Conservation (phyloP, 2,329 filamentous ascomycete species). For the Grosmannia penicillata region DNA sequence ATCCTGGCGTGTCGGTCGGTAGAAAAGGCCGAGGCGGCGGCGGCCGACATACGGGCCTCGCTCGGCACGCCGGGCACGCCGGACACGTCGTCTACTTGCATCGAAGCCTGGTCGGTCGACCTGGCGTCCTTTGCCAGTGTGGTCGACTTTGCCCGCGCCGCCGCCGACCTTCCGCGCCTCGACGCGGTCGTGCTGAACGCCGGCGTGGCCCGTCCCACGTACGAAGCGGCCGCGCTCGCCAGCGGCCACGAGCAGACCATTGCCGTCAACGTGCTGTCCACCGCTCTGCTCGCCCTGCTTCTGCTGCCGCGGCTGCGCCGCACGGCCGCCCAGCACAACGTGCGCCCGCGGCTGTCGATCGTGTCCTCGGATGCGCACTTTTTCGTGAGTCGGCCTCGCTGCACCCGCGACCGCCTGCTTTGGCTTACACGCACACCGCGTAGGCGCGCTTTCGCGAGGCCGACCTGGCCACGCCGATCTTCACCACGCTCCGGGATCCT, state of each 20-base stretch:
- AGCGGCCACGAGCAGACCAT: slow-evolving; percentile 25
- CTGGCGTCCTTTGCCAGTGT: slow-evolving; percentile 30
- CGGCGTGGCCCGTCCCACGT: slow-evolving; percentile 13
- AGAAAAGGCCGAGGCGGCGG: slow-evolving; percentile 23
- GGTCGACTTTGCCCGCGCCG: slow-evolving; percentile 21
- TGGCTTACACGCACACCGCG: background rate
- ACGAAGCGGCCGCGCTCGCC: slow-evolving; percentile 6
- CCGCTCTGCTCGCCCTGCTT: slow-evolving; percentile 26
- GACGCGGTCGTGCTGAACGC: slow-evolving; percentile 30
- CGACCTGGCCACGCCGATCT: slow-evolving; percentile 15
- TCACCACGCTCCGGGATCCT: slow-evolving; percentile 18
- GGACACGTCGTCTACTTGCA: too few species aligned
- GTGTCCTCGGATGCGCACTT: slow-evolving; percentile 24
- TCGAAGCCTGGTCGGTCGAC: slow-evolving; percentile 37
- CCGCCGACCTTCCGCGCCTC: slow-evolving; percentile 20
- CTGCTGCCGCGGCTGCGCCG: slow-evolving; percentile 26
- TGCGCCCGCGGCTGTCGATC: slow-evolving; percentile 21
- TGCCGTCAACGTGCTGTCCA: slow-evolving; percentile 32
- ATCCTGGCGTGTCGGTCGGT: slow-evolving; percentile 23
- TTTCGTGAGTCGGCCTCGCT: slow-evolving; percentile 10
- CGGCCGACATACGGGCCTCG: slow-evolving; percentile 18
- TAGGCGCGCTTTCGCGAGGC: slow-evolving; percentile 20
- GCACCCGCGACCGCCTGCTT: background rate
- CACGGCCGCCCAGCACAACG: slow-evolving; percentile 18
- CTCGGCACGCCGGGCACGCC: too few species aligned